Conservation (phyloP, 768 basidiomycete species). For the Clitopilus hobsonii region DNA sequence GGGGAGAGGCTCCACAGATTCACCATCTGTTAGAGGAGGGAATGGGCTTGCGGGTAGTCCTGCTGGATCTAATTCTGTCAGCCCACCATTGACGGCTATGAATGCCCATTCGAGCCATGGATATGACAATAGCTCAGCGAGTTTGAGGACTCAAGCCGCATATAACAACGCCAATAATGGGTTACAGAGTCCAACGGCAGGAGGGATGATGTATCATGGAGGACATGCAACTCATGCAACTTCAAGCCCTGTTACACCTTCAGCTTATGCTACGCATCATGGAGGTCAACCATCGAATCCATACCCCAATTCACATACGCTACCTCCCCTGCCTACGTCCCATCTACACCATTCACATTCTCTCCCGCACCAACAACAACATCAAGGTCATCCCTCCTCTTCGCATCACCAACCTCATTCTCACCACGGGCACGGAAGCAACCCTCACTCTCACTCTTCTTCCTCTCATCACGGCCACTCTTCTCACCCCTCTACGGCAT, state of each 20-base stretch:
- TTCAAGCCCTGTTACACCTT: background rate
- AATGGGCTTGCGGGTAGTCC: background rate
- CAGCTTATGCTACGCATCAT: too few relatives aligned
- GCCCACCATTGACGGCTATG: conserved; percentile 20
- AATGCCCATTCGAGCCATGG: conserved; percentile 4
- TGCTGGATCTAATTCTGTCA: conserved; percentile 42
- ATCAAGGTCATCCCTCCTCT: conserved; percentile 1
- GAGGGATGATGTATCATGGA: background rate
- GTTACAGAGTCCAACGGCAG: background rate
- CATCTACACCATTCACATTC: background rate
- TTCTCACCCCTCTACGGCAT: too few relatives aligned
- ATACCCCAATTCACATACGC: too few relatives aligned
- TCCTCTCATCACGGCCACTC: too few relatives aligned
- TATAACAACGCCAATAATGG: conserved; percentile 2
- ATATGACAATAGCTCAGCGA: conserved; percentile 18
- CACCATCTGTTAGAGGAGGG: conserved; percentile 29
- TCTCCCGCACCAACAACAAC: background rate
- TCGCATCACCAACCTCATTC: background rate
- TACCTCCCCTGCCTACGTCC: background rate
- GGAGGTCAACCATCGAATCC: too few relatives aligned
- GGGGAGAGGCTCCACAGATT: conserved; percentile 42
- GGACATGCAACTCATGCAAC: background rate
- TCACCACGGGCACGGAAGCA: too few relatives aligned
- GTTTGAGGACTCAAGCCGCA: conserved; percentile 18
- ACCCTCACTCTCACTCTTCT: background rate